phyloP scores from a whole-genome alignment of 2,329 filamentous ascomycete genomes.

The Fusarium anguioides region DNA sequence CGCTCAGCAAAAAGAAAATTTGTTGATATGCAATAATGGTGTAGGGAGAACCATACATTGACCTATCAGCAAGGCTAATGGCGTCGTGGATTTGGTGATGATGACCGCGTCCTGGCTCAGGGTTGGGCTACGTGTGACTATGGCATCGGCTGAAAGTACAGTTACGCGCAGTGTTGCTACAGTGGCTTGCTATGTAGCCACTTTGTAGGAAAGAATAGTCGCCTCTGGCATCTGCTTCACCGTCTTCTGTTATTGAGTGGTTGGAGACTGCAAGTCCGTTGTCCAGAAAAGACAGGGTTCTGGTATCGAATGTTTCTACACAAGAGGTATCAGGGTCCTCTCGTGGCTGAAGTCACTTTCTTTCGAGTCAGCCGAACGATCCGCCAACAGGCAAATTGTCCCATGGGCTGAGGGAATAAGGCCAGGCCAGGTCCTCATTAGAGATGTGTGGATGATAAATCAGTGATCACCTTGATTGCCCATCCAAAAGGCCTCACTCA shows the following conservation, averaged over 20 bases:
- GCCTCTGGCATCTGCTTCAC: background rate
- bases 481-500: slow-evolving; percentile 4
- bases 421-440: background rate
- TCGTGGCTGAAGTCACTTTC: background rate
- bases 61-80: slow-evolving; percentile 32
- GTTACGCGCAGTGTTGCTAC: slow-evolving; percentile 31
- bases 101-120: slow-evolving; percentile 10
- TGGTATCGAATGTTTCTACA: slow-evolving; percentile 10
- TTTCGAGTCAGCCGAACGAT: background rate
- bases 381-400: background rate
- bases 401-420: background rate
- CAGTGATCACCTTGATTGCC: background rate
- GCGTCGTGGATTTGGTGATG: slow-evolving; percentile 26
- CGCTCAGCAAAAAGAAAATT: slow-evolving; percentile 8
- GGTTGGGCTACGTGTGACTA: slow-evolving; percentile 42
- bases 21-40: slow-evolving; percentile 1
- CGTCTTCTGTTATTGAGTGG: background rate
- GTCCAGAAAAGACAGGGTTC: slow-evolving; percentile 9
- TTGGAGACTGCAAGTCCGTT: background rate
- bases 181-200: slow-evolving; percentile 11
- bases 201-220: background rate
- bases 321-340: background rate
- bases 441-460: background rate
- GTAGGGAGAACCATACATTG: slow-evolving; percentile 12
- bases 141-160: slow-evolving; percentile 40